phyloP scores from a whole-genome alignment of 352 stramenopile genomes.

The Achlya hypogyna region DNA sequence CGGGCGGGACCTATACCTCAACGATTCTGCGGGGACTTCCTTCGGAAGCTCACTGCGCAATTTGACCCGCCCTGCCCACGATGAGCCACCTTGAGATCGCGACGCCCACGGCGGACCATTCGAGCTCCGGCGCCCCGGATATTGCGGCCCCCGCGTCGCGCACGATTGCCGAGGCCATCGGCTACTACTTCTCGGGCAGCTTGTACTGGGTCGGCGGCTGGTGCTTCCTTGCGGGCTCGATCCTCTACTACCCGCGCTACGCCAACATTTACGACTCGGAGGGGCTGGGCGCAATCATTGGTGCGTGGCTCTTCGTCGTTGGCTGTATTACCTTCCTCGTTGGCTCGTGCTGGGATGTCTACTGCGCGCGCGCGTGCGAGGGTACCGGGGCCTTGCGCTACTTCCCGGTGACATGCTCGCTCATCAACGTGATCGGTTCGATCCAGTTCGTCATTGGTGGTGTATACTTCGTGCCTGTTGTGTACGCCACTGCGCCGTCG shows the following conservation, averaged over 20 bases:
- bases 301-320: slow-evolving; percentile 57
- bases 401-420: slow-evolving; percentile 45
- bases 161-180: slow-evolving; percentile 31
- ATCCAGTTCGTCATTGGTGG: slow-evolving; percentile 67
- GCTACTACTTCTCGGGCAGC: slow-evolving; percentile 37
- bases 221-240: slow-evolving; percentile 67
- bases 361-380: slow-evolving; percentile 43
- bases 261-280: slow-evolving; percentile 36
- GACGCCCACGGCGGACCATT: background rate
- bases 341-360: slow-evolving; percentile 63
- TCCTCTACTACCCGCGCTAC: slow-evolving; percentile 75
- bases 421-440: slow-evolving; percentile 57
- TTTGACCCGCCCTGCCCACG: background rate
- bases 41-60: background rate
- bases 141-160: slow-evolving; percentile 2
- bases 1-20: background rate
- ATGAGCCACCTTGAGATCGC: background rate
- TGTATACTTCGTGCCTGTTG: slow-evolving; percentile 69
- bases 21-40: background rate
- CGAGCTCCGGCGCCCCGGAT: background rate
- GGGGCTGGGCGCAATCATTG: slow-evolving; percentile 50
- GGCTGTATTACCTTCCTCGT: slow-evolving; percentile 61
- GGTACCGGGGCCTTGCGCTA: slow-evolving; percentile 40
- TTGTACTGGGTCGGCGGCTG: slow-evolving; percentile 52
- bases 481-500: slow-evolving; percentile 52